Percentiles rank a stretch among this genome's conserved stretches.
Conservation (phyloP, 2,329 filamentous ascomycete genomes). For the Aureobasidium sp. region DNA sequence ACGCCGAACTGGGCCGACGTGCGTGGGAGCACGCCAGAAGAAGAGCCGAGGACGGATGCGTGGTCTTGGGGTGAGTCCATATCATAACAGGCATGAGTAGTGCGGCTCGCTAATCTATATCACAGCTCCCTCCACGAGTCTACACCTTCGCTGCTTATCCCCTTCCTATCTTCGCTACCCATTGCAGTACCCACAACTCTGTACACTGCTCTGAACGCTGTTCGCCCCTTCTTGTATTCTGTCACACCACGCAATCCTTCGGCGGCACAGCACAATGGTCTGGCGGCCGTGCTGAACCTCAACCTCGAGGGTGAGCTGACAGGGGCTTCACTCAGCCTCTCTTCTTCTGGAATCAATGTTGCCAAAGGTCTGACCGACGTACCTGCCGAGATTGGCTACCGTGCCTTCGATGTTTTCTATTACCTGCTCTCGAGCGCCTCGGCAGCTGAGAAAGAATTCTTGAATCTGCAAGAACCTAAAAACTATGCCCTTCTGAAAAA, state of each 20-base stretch:
- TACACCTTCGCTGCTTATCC: conserved; percentile 72
- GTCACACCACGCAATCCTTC: conserved; percentile 89
- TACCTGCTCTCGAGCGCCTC: conserved; percentile 91
- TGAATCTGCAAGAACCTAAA: conserved; percentile 70
- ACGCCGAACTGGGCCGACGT: conserved; percentile 66
- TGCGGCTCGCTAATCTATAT: conserved; percentile 14
- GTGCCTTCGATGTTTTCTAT: conserved; percentile 97
- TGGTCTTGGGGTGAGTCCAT: conserved; percentile 68
- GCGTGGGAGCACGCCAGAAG: conserved; percentile 96
- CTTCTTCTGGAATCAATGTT: conserved; percentile 83
- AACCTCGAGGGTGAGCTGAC: conserved; percentile 73
- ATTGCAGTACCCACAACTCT: conserved; percentile 68
- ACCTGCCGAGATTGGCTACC: conserved; percentile 69
- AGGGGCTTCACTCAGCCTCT: conserved; percentile 67
- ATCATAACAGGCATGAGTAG: background rate
- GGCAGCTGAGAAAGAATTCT: conserved; percentile 77
- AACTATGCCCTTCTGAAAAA: conserved; percentile 71
- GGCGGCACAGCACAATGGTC: conserved; percentile 67
- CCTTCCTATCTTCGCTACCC: conserved; percentile 75
- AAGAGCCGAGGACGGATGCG: conserved; percentile 89
- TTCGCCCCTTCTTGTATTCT: conserved; percentile 79
- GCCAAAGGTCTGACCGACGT: conserved; percentile 71
- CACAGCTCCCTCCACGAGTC: conserved; percentile 79
- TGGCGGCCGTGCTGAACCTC: conserved; percentile 75
- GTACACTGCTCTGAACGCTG: conserved; percentile 69